Evolutionary conservation across 345 rosid species (phyloP), one percentile per base, ranked within the genome.

Genomic region (Hypericum androsaemum): DNA sequence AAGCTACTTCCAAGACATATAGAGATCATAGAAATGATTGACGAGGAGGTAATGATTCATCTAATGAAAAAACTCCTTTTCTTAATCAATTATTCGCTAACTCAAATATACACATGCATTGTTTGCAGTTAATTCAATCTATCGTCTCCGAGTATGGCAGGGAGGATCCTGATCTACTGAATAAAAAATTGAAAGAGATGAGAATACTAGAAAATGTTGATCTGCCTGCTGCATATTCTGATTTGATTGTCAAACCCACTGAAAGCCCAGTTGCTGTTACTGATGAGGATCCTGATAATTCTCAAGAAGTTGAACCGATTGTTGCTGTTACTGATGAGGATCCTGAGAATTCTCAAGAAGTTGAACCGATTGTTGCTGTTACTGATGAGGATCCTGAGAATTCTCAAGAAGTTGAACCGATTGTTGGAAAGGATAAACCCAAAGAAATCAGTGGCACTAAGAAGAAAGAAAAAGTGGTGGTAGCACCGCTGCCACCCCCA

Each of bases 21-120:
- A 50, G 84, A 80, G 80, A 85, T 85, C 44, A 85, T 85, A 40
- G 86, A 85, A 80, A 74, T 58, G 80, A 80, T 85, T 51, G 95
- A 85, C 64, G 86, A 81, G 60, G 86, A 85, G 89, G 95, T 85
- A 53, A 28, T 47, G 17, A 49, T 53, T 52, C 50, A 62, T 53
- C 12, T 43, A 57, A 60, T 12, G 38, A 10, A 55, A 51, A n/a
- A 15, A 47, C 37, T n/a, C 11, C 42, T 49, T 52, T 41, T 28
- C 17, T 46, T 6, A 47, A 1, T 37, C 39, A 46, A 37, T 41
- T 32, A 38, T 58, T 40, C 8, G 50, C 15, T 32, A 22, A 67
- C 68, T 56, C 48, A 68, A 39, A 60, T 47, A 17, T 66, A 1
- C 10, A 50, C 5, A 49, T 54, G 52, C 43, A 43, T 65, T 42